These are phyloP conservation scores for Chamaecyparis obtusa DNA, from an alignment of 75 land plant genomes.

Conservation along the genomic window DNA sequence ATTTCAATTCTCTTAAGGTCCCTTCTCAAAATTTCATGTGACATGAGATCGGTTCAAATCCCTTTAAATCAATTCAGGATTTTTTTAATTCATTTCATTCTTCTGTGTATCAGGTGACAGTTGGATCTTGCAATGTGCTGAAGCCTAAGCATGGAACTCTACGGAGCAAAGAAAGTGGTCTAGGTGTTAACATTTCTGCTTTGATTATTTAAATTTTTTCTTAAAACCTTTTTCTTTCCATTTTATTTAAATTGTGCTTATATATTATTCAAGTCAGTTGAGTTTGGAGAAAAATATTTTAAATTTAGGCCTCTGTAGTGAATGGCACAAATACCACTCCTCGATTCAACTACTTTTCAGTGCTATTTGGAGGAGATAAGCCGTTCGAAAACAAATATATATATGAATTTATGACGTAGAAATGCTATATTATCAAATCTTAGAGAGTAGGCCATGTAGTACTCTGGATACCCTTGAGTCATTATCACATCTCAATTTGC, in stretches of 20 bases:
- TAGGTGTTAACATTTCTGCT: conserved; percentile 36
- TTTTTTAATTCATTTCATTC: not conserved
- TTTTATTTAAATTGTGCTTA: not conserved
- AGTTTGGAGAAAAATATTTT: not conserved
- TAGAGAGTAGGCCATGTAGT: too few species aligned
- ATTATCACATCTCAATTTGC: too few species aligned
- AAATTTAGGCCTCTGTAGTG: not conserved
- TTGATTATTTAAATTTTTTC: not conserved
- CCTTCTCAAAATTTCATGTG: not conserved
- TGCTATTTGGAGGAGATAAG: too few species aligned
- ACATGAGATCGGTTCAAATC: not conserved
- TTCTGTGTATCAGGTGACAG: conserved; percentile 63
- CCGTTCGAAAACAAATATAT: not conserved
- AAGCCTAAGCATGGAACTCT: conserved; percentile 83
- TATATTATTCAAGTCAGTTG: too few species aligned
- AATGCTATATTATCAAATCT: not conserved
- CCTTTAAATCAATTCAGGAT: not conserved
- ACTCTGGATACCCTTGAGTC: too few species aligned
- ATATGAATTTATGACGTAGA: not conserved
- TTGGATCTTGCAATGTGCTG: conserved; percentile 73
- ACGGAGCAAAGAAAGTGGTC: conserved; percentile 85
- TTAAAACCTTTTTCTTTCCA: not conserved
- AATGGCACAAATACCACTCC: not conserved
- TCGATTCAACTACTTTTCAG: not conserved
- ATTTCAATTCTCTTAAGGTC: not conserved